These are phyloP conservation scores for Aspergillus tanneri DNA, from an alignment of 2,329 filamentous ascomycete genomes.

Conservation along the genomic window DNA sequence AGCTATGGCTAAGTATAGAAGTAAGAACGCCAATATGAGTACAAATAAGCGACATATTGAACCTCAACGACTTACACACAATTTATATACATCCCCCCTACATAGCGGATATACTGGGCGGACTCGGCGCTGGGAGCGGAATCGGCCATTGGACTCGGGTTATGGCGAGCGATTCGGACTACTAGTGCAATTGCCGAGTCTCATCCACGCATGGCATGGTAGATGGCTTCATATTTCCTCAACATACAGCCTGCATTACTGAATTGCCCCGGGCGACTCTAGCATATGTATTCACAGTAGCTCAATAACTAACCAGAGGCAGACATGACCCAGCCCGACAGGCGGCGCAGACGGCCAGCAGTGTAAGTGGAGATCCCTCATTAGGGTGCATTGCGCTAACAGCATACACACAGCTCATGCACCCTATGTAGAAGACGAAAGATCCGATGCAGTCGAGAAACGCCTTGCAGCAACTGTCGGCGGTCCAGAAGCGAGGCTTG, in stretches of 20 bases:
- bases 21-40: too few relatives aligned
- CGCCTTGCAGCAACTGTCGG: slow-evolving; percentile 61
- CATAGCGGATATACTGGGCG: too few relatives aligned
- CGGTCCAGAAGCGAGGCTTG: slow-evolving; percentile 36
- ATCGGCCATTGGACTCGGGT: slow-evolving; percentile 20
- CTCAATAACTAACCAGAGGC: too few relatives aligned
- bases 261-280: neutral
- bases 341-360: slow-evolving; percentile 44
- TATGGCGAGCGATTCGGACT: slow-evolving; percentile 26
- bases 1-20: too few relatives aligned
- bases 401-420: slow-evolving; percentile 48
- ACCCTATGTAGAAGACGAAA: slow-evolving; percentile 60
- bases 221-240: too few relatives aligned
- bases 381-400: slow-evolving; percentile 11
- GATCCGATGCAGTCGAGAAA: slow-evolving; percentile 60
- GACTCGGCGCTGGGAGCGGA: neutral
- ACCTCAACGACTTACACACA: too few relatives aligned
- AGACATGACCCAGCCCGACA: slow-evolving; percentile 29
- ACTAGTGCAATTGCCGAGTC: slow-evolving; percentile 22
- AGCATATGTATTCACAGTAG: neutral
- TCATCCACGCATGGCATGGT: too few relatives aligned
- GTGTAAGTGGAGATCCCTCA: slow-evolving; percentile 37
- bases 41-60: too few relatives aligned
- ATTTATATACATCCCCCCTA: too few relatives aligned
- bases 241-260: too few relatives aligned